Conservation (phyloP, 495 filamentous ascomycete genomes). For the Neurospora sp. region DNA sequence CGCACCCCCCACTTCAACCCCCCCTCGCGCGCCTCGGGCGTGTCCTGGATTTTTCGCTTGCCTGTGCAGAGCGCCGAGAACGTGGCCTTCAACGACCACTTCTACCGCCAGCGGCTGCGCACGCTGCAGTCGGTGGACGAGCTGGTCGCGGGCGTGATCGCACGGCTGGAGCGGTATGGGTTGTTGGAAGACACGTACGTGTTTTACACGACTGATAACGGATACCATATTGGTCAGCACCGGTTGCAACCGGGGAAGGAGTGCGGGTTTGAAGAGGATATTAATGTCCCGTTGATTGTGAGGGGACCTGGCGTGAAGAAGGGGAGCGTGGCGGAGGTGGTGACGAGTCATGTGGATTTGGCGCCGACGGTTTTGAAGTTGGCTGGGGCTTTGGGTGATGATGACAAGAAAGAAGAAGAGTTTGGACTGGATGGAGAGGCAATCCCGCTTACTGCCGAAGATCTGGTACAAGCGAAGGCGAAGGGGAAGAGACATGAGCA, state of each 20-base stretch:
- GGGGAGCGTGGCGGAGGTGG: constrained; percentile 36
- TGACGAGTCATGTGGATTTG: constrained; percentile 61
- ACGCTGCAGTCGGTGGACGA: constrained; percentile 62
- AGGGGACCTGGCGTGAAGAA: constrained; percentile 47
- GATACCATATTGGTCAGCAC: constrained; percentile 68
- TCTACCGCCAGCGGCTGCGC: constrained; percentile 53
- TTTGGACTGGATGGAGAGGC: constrained; percentile 45
- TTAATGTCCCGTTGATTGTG: constrained; percentile 58
- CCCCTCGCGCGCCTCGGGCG: constrained; percentile 39
- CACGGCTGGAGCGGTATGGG: constrained; percentile 38
- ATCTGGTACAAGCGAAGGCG: constrained; percentile 18
- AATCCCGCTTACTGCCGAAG: constrained; percentile 35
- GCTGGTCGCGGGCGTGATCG: constrained; percentile 49
- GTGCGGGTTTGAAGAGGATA: constrained; percentile 64
- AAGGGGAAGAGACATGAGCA: constrained; percentile 44
- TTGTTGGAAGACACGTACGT: constrained; percentile 61
- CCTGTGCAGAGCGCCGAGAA: constrained; percentile 37
- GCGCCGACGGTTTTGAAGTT: constrained; percentile 55
- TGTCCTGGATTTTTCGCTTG: constrained; percentile 51
- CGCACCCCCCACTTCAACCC: constrained; percentile 47
- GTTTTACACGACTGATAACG: constrained; percentile 65
- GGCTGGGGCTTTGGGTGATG: constrained; percentile 30
- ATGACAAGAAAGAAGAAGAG: not conserved
- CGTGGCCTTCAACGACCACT: constrained; percentile 58
- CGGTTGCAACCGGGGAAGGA: constrained; percentile 62